These are phyloP conservation scores for Sporothrix pallida DNA, from an alignment of 2,329 filamentous ascomycete genomes.

Conservation along the genomic window DNA sequence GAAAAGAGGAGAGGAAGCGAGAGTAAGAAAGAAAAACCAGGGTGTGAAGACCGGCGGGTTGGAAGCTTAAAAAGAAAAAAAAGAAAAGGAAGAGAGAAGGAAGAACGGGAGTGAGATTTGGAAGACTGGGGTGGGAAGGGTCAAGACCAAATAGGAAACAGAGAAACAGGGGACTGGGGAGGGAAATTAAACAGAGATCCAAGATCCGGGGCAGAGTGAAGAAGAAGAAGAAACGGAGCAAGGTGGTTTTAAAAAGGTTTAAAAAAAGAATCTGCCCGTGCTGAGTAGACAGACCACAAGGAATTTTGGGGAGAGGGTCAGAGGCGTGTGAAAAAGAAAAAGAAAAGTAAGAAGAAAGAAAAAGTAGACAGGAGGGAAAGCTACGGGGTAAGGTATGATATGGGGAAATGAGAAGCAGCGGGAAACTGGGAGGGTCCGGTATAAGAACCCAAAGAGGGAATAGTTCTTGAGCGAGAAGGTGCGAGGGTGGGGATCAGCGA, in stretches of 20 bases:
- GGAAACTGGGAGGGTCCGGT: conserved; percentile 16
- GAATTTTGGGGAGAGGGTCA: conserved; percentile 5
- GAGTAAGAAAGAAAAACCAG: not conserved
- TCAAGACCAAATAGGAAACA: not conserved
- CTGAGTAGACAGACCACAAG: conserved; percentile 16
- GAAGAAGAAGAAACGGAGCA: not conserved
- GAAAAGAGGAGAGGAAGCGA: not conserved
- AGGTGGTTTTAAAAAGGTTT: not conserved
- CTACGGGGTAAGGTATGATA: conserved; percentile 24
- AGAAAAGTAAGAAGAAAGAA: conserved; percentile 13
- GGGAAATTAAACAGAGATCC: conserved; percentile 8
- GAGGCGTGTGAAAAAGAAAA: conserved; percentile 11
- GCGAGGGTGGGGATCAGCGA: conserved; percentile 21
- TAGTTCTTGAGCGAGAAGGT: conserved; percentile 5
- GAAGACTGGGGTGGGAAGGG: conserved; percentile 4
- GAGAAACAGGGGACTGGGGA: conserved; percentile 21
- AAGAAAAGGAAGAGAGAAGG: not conserved
- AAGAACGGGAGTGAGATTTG: conserved; percentile 13
- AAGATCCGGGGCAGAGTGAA: conserved; percentile 8
- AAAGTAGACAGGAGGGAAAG: conserved; percentile 1
- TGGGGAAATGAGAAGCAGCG: conserved; percentile 23
- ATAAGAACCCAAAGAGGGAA: conserved; percentile 26
- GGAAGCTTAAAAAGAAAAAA: conserved; percentile 12
- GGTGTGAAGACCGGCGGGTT: not conserved
- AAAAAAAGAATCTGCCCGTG: conserved; percentile 8